Conservation (phyloP, 2,329 filamentous ascomycete species). For the Raffaelea deltoideospora region DNA sequence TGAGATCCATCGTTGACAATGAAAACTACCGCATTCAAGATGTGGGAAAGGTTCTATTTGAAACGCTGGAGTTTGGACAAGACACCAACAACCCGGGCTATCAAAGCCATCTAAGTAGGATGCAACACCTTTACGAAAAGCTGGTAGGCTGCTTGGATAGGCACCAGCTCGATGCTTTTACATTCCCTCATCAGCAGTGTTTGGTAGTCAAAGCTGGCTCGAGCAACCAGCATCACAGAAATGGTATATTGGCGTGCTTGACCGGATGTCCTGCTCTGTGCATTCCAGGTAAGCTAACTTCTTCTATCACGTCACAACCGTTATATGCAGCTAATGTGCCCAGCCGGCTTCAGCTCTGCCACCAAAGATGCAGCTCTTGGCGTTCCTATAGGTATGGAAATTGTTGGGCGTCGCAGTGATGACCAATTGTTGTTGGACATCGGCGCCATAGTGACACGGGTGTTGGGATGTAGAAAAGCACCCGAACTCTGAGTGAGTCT, state of each 20-base stretch:
- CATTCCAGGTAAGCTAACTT: neutral
- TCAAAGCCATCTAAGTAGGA: neutral
- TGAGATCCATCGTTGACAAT: neutral
- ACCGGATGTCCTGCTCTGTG: neutral
- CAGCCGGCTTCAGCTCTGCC: neutral
- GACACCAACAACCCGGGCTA: neutral
- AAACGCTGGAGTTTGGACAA: neutral
- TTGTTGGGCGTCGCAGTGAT: neutral
- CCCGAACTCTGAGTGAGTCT: too few species aligned
- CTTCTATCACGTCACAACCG: neutral
- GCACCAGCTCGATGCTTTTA: neutral
- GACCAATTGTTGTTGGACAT: neutral
- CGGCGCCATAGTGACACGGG: too few species aligned
- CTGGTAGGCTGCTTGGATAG: neutral
- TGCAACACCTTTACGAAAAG: neutral
- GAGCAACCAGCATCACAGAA: neutral
- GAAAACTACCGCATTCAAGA: neutral
- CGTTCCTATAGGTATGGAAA: neutral
- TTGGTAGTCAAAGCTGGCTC: neutral
- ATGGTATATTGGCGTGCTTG: neutral
- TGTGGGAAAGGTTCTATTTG: neutral
- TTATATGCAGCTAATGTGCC: neutral
- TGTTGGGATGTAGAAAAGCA: too few species aligned
- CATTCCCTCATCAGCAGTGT: neutral
- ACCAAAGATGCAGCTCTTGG: neutral